Evolutionary conservation across 2,329 filamentous ascomycete genomes (phyloP).

Genomic region (Diaporthe batatas): DNA sequence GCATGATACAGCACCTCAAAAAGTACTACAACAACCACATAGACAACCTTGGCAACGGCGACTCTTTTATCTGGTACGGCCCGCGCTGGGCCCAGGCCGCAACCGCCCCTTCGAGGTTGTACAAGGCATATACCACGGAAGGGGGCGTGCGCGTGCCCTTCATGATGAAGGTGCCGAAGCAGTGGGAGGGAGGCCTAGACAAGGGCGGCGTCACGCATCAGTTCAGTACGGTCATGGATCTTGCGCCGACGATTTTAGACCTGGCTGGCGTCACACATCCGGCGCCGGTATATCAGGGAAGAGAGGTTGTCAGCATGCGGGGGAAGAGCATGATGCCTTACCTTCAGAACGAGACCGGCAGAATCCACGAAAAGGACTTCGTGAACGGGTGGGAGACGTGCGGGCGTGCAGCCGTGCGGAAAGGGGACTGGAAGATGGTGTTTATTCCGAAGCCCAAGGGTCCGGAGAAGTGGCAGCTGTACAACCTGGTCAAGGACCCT

Average conservation of each 20-base stretch:
- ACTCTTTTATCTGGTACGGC: constrained; percentile 71
- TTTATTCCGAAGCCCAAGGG: constrained; percentile 64
- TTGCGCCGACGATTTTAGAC: constrained; percentile 62
- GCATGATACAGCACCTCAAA: constrained; percentile 49
- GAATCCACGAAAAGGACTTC: constrained; percentile 53
- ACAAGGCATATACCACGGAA: constrained; percentile 57
- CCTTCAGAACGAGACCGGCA: constrained; percentile 46
- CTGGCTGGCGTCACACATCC: constrained; percentile 65
- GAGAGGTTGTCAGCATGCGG: constrained; percentile 51
- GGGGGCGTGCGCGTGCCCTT: constrained; percentile 67
- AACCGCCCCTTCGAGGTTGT: constrained; percentile 48
- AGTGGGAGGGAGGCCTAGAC: constrained; percentile 46
- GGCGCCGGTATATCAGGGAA: constrained; percentile 60
- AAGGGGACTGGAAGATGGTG: constrained; percentile 56
- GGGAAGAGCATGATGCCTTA: constrained; percentile 53
- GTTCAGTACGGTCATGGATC: constrained; percentile 67
- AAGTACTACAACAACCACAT: constrained; percentile 70
- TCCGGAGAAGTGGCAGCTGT: constrained; percentile 63
- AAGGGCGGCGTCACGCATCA: constrained; percentile 57
- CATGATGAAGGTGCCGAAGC: constrained; percentile 51
- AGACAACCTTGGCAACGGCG: constrained; percentile 66
- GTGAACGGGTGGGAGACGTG: constrained; percentile 55
- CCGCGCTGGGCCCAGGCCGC: constrained; percentile 62
- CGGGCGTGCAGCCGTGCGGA: constrained; percentile 51
- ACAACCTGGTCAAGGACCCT: constrained; percentile 59